These are phyloP conservation scores for Pestalotiopsis fici DNA, from an alignment of 2,329 filamentous ascomycete species.

Conservation along the genomic window DNA sequence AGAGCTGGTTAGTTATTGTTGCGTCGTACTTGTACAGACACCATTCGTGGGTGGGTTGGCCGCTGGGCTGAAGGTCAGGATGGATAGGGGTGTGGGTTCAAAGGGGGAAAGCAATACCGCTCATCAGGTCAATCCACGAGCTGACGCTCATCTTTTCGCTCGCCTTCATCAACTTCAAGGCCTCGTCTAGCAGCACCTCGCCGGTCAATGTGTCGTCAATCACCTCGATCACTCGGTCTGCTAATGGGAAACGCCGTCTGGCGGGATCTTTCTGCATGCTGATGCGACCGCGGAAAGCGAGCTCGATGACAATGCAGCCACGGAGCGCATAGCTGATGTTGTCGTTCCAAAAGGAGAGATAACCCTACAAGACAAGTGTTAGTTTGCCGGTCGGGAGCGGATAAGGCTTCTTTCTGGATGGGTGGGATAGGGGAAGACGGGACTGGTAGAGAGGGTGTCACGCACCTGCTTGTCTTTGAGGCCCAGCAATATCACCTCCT, in stretches of 20 bases:
- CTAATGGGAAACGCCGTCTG: conserved; percentile 86
- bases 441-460: conserved; percentile 21
- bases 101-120: conserved; percentile 61
- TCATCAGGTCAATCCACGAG: conserved; percentile 99
- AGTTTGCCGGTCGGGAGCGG: not conserved
- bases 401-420: not conserved
- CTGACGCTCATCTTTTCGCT: conserved; percentile 99
- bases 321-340: conserved; percentile 98
- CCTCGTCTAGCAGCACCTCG: conserved; percentile 95
- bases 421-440: not conserved
- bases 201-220: conserved; percentile 95
- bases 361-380: conserved; percentile 63
- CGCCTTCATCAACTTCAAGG: conserved; percentile 99
- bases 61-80: conserved; percentile 7
- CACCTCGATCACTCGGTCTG: conserved; percentile 94
- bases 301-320: conserved; percentile 96
- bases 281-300: conserved; percentile 93
- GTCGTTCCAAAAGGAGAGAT: conserved; percentile 99
- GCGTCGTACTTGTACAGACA: conserved; percentile 8
- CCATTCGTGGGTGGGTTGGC: not conserved
- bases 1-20: conserved; percentile 9
- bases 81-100: conserved; percentile 4
- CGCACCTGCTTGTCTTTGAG: conserved; percentile 96
- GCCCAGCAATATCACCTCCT: conserved; percentile 92
- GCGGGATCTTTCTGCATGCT: conserved; percentile 98